Base-by-base conservation (phyloP, 257 asterid genomes). In the Rehmannia glutinosa region DNA sequence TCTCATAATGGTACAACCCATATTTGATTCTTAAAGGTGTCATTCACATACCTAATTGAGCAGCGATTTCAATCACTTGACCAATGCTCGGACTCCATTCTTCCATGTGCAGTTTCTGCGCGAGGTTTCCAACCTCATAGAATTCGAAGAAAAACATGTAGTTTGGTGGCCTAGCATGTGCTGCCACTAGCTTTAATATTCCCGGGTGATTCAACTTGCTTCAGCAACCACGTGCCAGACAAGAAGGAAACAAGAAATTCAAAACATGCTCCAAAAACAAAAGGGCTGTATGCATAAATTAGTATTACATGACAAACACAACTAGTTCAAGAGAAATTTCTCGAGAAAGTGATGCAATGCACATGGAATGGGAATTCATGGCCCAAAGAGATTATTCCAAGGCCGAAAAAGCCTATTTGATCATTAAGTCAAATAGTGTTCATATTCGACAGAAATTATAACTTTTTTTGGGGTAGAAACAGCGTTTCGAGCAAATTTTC, bases 191-290 rank as follows among this genome's bases (percentile, higher is more conserved):
- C 85, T 86, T 88, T 20, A 87, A 69, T 54, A 91, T 74, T 58
- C 96, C 95, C 16, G 88, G 88, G 71, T 90, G 96, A 83, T 92
- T 90, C 87, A 89, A 70, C 81, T 82, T 81, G 93, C 96, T 92
- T 77, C 78, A 78, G 73, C 30, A 69, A 53, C 70, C 80, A 76
- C 45, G 61, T 55, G 36, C 24, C 13, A 76, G 43, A 71, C 30
- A 50, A 9, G 25, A 55, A 17, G 16, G 42, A 27, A 16, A 74
- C 8, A 8, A 23, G 20, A 5, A n/a, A 54, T 6, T 54, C 42
- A 28, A 54, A 6, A 6, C 6, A 71, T 62, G 23, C 70, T 53
- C 64, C 56, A 64, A 55, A 70, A 63, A 38, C 35, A 45, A 13
- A 47, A n/a, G 19, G 38, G 16, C 19, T 25, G 13, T 11, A 42